Percentiles rank a stretch among this genome's conserved stretches.
Conservation (phyloP, 257 asterid species). For the Petunia secreta region DNA sequence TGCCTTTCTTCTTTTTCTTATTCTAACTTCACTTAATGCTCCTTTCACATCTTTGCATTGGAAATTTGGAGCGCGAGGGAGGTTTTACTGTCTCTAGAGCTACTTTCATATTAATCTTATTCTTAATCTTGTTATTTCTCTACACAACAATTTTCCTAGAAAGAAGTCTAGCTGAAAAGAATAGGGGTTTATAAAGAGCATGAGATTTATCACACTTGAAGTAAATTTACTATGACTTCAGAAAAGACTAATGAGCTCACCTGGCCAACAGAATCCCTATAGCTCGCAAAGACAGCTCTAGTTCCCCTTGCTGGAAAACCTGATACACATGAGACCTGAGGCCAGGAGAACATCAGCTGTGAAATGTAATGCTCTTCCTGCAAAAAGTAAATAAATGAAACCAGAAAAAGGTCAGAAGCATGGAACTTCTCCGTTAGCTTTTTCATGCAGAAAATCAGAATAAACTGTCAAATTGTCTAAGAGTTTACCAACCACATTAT, state of each 20-base stretch:
- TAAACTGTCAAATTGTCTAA: slow-evolving; percentile 8
- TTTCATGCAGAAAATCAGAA: slow-evolving; percentile 1
- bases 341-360: slow-evolving; percentile 79
- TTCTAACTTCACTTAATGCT: slow-evolving; percentile 18
- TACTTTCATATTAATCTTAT: neutral
- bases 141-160: neutral
- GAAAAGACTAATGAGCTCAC: slow-evolving; percentile 43
- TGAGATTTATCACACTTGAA: neutral
- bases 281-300: slow-evolving; percentile 73
- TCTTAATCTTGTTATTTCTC: slow-evolving; percentile 13
- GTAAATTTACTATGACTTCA: neutral
- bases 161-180: slow-evolving; percentile 3
- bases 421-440: neutral
- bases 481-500: neutral
- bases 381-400: slow-evolving; percentile 31
- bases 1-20: slow-evolving; percentile 1
- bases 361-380: slow-evolving; percentile 90
- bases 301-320: slow-evolving; percentile 79
- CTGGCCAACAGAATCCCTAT: slow-evolving; percentile 65
- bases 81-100: neutral
- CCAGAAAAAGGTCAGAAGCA: slow-evolving; percentile 23
- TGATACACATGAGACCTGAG: slow-evolving; percentile 78
- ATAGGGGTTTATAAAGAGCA: neutral
- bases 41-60: neutral
- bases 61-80: neutral